phyloP scores from a whole-genome alignment of 345 rosid genomes.

The Eucalyptus camaldulensis region DNA sequence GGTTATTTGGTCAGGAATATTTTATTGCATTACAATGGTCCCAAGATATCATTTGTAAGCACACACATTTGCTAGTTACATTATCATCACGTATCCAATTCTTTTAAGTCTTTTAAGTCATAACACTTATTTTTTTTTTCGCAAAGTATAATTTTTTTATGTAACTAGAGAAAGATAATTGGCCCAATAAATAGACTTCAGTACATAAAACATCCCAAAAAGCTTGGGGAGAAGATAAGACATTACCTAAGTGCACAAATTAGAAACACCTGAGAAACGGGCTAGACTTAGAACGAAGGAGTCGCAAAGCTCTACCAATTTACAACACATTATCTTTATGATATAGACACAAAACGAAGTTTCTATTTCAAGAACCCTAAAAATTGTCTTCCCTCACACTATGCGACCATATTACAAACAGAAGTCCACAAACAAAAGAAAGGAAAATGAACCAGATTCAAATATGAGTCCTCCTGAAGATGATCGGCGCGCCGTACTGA shows the following conservation, averaged over 20 bases:
- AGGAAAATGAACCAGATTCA: neutral
- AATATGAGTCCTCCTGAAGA: constrained; percentile 17
- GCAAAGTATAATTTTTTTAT: neutral
- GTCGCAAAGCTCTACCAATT: neutral
- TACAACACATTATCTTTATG: neutral
- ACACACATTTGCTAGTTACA: neutral
- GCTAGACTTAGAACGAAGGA: neutral
- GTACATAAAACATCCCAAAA: neutral
- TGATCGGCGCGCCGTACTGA: constrained; percentile 51
- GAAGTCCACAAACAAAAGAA: neutral
- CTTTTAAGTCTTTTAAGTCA: neutral
- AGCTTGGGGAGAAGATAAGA: neutral
- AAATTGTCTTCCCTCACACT: neutral
- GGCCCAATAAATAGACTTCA: neutral
- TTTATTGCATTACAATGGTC: no score
- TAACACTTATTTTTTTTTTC: no score
- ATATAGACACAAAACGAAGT: neutral
- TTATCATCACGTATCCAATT: neutral
- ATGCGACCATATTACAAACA: neutral
- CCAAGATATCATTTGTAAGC: neutral
- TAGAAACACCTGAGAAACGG: neutral
- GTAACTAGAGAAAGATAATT: neutral
- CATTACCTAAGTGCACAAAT: neutral
- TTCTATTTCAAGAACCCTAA: neutral
- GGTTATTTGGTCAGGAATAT: neutral